Conservation (phyloP, 2,329 filamentous ascomycete genomes). For the Trichoderma pleuroti region DNA sequence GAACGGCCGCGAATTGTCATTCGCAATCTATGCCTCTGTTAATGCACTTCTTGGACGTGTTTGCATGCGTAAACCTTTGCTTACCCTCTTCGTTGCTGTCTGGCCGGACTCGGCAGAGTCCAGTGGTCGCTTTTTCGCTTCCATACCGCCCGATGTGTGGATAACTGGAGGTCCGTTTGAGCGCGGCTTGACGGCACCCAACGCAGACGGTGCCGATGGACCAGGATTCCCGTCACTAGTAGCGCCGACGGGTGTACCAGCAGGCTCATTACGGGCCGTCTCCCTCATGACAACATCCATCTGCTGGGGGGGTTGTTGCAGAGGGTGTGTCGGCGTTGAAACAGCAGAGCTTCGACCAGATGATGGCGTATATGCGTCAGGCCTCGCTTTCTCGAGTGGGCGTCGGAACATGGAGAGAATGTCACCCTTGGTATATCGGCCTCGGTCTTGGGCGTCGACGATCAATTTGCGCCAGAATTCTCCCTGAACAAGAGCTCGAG, state of each 20-base stretch:
- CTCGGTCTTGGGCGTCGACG: constrained; percentile 69
- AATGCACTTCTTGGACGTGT: constrained; percentile 21
- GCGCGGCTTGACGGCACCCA: constrained; percentile 23
- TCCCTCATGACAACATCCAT: constrained; percentile 22
- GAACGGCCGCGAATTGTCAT: constrained; percentile 30
- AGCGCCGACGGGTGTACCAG: not conserved
- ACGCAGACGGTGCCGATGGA: not conserved
- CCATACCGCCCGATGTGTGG: constrained; percentile 30
- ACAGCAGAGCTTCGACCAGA: not conserved
- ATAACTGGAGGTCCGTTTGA: constrained; percentile 38
- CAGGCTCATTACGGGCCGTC: not conserved
- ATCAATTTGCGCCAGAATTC: constrained; percentile 89
- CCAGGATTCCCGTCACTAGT: constrained; percentile 10
- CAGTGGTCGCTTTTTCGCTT: constrained; percentile 43
- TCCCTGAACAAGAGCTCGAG: constrained; percentile 77
- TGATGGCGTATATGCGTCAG: constrained; percentile 23
- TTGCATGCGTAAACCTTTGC: constrained; percentile 23
- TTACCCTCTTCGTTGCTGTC: constrained; percentile 41
- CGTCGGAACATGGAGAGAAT: constrained; percentile 48
- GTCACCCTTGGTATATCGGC: constrained; percentile 70
- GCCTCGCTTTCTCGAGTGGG: constrained; percentile 38
- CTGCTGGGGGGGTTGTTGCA: not conserved
- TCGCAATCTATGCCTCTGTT: constrained; percentile 31
- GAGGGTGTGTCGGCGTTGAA: not conserved
- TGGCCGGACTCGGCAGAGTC: constrained; percentile 36